phyloP scores from a whole-genome alignment of 306 rosid species.

The Pueraria montana region DNA sequence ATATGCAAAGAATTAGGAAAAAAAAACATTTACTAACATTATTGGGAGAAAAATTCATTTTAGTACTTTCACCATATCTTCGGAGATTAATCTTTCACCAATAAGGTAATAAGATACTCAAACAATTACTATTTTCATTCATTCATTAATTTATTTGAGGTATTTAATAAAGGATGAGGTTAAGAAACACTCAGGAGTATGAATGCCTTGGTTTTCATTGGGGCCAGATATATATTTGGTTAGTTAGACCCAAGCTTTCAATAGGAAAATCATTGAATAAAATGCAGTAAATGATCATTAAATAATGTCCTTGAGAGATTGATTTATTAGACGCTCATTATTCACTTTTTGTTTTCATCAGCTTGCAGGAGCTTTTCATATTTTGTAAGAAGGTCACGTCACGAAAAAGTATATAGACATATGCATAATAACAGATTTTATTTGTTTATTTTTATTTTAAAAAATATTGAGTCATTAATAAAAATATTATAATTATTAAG shows the following conservation, averaged over 20 bases:
- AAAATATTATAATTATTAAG: not conserved
- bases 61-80: not conserved
- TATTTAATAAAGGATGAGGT: not conserved
- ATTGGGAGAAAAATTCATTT: not conserved
- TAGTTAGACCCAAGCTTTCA: not conserved
- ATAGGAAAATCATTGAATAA: not conserved
- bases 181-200: not conserved
- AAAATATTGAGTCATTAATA: not conserved
- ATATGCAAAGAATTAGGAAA: not conserved
- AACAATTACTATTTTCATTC: not conserved
- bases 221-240: not conserved
- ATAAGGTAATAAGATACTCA: not conserved
- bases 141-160: not conserved
- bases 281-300: not conserved
- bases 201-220: not conserved
- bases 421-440: too few relatives aligned
- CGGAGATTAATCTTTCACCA: not conserved
- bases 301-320: not conserved
- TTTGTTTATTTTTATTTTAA: not conserved
- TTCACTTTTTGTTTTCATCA: not conserved
- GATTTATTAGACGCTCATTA: not conserved
- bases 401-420: not conserved
- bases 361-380: too few relatives aligned
- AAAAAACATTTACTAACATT: not conserved
- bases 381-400: not conserved